Evolutionary conservation across 176 grass and related monocot genomes (phyloP).

Genomic region (Triticum urartu): DNA sequence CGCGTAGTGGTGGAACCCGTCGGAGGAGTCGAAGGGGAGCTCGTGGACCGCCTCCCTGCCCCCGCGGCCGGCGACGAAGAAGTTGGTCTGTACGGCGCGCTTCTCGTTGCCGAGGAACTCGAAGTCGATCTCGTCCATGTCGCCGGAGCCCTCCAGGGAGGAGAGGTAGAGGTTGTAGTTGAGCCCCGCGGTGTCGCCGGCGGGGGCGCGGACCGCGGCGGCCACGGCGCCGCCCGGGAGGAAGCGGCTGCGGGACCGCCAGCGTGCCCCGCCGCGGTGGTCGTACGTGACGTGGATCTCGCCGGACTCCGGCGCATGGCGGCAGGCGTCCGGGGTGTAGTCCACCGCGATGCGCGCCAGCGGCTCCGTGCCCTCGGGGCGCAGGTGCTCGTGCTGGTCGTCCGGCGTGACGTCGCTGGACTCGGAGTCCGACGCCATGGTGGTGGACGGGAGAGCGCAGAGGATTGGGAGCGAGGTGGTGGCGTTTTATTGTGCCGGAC

Average conservation of each 20-base stretch:
- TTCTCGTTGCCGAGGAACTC: slow-evolving; percentile 74
- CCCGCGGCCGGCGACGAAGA: slow-evolving; percentile 43
- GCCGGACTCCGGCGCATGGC: slow-evolving; percentile 1
- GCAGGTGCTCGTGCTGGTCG: slow-evolving; percentile 27
- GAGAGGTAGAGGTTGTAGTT: slow-evolving; percentile 89
- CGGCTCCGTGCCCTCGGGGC: slow-evolving; percentile 38
- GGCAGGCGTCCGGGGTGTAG: slow-evolving; percentile 51
- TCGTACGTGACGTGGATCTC: slow-evolving; percentile 76
- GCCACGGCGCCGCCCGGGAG: slow-evolving; percentile 43
- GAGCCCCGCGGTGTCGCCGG: slow-evolving; percentile 49
- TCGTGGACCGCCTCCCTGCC: slow-evolving; percentile 56
- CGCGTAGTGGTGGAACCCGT: slow-evolving; percentile 65
- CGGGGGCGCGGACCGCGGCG: slow-evolving; percentile 30
- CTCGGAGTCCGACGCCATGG: slow-evolving; percentile 26
- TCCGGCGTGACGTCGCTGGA: background rate
- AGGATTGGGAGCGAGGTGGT: background rate
- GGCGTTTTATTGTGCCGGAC: background rate
- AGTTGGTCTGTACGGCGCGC: slow-evolving; percentile 68
- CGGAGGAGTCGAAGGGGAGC: slow-evolving; percentile 58
- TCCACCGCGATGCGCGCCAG: slow-evolving; percentile 51
- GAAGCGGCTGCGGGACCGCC: slow-evolving; percentile 51
- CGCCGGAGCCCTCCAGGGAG: slow-evolving; percentile 51
- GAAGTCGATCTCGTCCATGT: slow-evolving; percentile 80
- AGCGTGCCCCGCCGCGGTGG: slow-evolving; percentile 62
- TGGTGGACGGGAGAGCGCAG: background rate